phyloP scores from a whole-genome alignment of 495 filamentous ascomycete genomes.

The Penicillium atrosanguineum region DNA sequence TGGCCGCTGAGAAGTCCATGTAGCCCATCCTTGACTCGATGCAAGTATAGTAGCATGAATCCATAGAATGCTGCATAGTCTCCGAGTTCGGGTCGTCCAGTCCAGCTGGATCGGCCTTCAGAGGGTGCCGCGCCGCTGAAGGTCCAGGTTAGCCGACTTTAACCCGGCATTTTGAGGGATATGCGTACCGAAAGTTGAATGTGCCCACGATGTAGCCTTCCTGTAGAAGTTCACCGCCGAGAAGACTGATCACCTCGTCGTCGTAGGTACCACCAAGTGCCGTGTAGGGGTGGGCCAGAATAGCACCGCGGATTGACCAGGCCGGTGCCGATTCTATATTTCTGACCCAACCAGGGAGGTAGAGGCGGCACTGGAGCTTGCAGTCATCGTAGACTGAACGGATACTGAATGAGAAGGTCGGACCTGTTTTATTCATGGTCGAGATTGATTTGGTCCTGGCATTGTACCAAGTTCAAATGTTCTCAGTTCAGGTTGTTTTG shows the following conservation, averaged over 20 bases:
- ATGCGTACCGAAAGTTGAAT: slow-evolving; percentile 86
- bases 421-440: slow-evolving; percentile 43
- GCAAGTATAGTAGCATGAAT: slow-evolving; percentile 71
- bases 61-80: slow-evolving; percentile 81
- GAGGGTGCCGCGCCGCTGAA: slow-evolving; percentile 74
- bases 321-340: slow-evolving; percentile 23
- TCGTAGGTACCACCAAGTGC: slow-evolving; percentile 83
- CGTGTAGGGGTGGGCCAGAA: slow-evolving; percentile 90
- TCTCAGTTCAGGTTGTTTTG: not conserved
- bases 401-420: slow-evolving; percentile 70
- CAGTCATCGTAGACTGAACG: slow-evolving; percentile 79
- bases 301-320: slow-evolving; percentile 59
- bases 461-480: not conserved
- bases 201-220: slow-evolving; percentile 75
- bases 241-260: slow-evolving; percentile 68
- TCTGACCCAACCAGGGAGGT: slow-evolving; percentile 54
- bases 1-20: not conserved
- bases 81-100: slow-evolving; percentile 68
- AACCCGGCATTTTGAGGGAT: not conserved
- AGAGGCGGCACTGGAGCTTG: slow-evolving; percentile 75
- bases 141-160: not conserved
- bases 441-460: not conserved
- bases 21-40: slow-evolving; percentile 28
- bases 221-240: slow-evolving; percentile 60
- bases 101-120: slow-evolving; percentile 80